phyloP scores from a whole-genome alignment of 768 basidiomycete species.

The Cyathus striatus region DNA sequence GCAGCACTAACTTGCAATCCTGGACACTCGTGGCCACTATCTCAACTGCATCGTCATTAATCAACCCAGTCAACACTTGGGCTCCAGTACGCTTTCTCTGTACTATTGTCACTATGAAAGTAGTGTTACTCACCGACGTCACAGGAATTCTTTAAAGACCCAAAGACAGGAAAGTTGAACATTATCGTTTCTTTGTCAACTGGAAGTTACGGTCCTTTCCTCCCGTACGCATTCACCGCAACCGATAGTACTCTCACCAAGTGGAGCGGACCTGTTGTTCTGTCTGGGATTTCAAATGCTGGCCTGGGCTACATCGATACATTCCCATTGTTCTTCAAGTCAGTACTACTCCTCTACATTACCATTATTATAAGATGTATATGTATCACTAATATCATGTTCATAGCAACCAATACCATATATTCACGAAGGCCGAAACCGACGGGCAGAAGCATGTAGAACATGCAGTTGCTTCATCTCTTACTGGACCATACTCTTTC shows the following conservation, averaged over 20 bases:
- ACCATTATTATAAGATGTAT: background rate
- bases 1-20: slow-evolving; percentile 21
- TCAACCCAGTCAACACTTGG: slow-evolving; percentile 27
- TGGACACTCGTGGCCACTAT: slow-evolving; percentile 24
- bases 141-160: slow-evolving; percentile 31
- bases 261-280: slow-evolving; percentile 24
- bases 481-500: slow-evolving; percentile 27
- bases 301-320: slow-evolving; percentile 29
- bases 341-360: slow-evolving; percentile 1
- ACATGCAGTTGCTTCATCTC: slow-evolving; percentile 23
- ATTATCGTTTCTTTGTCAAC: slow-evolving; percentile 29
- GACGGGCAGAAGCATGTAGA: slow-evolving; percentile 25
- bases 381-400: background rate
- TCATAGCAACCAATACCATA: slow-evolving; percentile 24
- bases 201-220: slow-evolving; percentile 29
- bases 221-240: slow-evolving; percentile 27
- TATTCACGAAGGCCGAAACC: slow-evolving; percentile 27
- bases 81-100: slow-evolving; percentile 17
- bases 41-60: slow-evolving; percentile 19
- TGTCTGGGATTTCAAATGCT: slow-evolving; percentile 28
- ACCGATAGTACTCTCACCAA: slow-evolving; percentile 20
- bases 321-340: slow-evolving; percentile 29
- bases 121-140: background rate
- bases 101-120: background rate
- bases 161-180: slow-evolving; percentile 24